Conservation (phyloP, 257 asterid species). For the Plectranthus barbatus region DNA sequence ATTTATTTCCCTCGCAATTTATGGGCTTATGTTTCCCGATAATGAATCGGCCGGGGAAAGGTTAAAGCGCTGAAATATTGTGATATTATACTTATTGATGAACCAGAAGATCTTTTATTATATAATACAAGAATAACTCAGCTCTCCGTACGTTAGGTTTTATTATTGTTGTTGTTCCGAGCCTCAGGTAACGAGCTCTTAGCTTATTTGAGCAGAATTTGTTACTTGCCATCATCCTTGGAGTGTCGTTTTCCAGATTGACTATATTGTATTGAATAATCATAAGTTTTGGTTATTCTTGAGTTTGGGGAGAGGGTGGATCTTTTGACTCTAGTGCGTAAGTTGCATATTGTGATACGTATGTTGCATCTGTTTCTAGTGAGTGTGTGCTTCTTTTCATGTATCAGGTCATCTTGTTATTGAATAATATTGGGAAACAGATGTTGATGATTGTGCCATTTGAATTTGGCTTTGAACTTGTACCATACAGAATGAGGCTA, state of each 20-base stretch:
- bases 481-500: neutral
- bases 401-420: neutral
- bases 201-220: slow-evolving; percentile 2
- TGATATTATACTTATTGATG: neutral
- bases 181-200: neutral
- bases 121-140: neutral
- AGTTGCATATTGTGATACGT: neutral
- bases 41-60: neutral
- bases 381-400: neutral
- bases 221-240: neutral
- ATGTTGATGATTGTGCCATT: neutral
- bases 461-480: neutral
- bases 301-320: neutral
- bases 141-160: too few species aligned
- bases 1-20: neutral
- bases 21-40: neutral
- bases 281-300: neutral
- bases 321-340: neutral
- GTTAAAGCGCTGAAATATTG: neutral
- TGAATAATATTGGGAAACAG: neutral
- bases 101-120: slow-evolving; percentile 13
- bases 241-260: neutral
- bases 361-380: neutral
- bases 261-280: neutral
- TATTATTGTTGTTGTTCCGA: neutral